Evolutionary conservation across 2,329 filamentous ascomycete species (phyloP).

Genomic region (Aspergillus niger): DNA sequence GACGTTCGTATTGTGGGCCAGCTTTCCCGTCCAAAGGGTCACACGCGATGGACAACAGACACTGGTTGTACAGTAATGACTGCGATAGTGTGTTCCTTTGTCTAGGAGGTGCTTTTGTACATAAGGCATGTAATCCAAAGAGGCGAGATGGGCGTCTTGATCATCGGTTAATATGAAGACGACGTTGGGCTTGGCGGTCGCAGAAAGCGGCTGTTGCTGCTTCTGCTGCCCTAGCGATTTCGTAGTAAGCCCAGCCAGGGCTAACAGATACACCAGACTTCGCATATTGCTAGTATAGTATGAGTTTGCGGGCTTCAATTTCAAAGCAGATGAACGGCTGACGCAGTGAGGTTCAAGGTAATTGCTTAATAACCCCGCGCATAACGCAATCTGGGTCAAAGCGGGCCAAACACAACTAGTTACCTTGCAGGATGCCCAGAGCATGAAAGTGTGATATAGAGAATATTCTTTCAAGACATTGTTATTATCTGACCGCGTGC

Average conservation of each 20-base stretch:
- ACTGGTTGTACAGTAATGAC: constrained; percentile 63
- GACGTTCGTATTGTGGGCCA: constrained; percentile 69
- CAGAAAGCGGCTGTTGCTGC: not conserved
- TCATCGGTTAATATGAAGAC: constrained; percentile 70
- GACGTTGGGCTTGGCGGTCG: constrained; percentile 53
- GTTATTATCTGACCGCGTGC: no score
- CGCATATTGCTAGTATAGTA: not conserved
- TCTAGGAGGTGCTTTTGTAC: constrained; percentile 26
- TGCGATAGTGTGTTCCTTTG: constrained; percentile 59
- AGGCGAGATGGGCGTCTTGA: constrained; percentile 53
- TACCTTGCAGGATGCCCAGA: no score
- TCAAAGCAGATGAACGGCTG: not conserved
- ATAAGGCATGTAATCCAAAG: constrained; percentile 55
- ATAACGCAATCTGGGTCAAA: no score
- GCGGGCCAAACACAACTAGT: no score
- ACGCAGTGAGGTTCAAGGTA: no score
- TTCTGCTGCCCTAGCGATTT: not conserved
- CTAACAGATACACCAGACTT: not conserved
- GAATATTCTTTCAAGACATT: no score
- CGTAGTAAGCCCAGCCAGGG: not conserved
- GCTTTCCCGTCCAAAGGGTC: constrained; percentile 63
- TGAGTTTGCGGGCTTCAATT: not conserved
- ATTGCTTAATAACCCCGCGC: no score
- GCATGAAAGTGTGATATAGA: no score
- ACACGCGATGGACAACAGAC: constrained; percentile 68